Evolutionary conservation across 2,329 filamentous ascomycete genomes (phyloP), one percentile per base, ranked within the genome.

Genomic region (Beauveria sp.): DNA sequence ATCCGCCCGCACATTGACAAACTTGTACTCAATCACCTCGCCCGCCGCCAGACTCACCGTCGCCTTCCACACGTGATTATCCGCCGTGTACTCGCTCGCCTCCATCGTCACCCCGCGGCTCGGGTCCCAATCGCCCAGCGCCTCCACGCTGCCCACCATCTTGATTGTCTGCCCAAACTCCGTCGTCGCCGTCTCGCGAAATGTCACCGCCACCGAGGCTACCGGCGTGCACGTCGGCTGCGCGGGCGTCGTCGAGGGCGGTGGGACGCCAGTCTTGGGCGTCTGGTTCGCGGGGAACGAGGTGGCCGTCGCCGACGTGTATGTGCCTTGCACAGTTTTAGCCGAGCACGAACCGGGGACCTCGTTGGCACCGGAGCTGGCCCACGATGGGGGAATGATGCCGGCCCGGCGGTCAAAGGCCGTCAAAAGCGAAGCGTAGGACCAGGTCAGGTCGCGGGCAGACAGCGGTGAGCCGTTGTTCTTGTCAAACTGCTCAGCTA

Each of bases 391-490:
- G 1, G 86, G 85, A 9, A 86, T 72, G 18, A 81, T 68, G 22
- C 79, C 80, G 52, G 79, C 79, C 52, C 86, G 81, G 43, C 86
- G 81, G 48, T 79, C 79, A 26, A 77, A 74, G n/a, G 83, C 82
- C 0, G 87, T 88, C 52, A 91, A 75, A 72, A 91, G 87, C 0
- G 87, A 80, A 1, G 87, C 86, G 66, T 90, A 90, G 0, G 87
- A 89, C 88, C 88, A 91, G 3, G 88, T 90, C 31, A 91, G 75
- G 65, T 91, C 85, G 20, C 76, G 74, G 1, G 88, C 88, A 1
- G 86, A 89, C 4, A 87, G 74, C 1, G 84, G 85, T 0, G 68
- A 65, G 34, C 82, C 86, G 49, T 70, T 75, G 61, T 74, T 72
- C 66, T 80, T 81, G 65, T 82, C 79, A 67, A 83, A 91, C 71